Base-by-base conservation (phyloP, 179 eudicot species). In the Dionaea muscipula region DNA sequence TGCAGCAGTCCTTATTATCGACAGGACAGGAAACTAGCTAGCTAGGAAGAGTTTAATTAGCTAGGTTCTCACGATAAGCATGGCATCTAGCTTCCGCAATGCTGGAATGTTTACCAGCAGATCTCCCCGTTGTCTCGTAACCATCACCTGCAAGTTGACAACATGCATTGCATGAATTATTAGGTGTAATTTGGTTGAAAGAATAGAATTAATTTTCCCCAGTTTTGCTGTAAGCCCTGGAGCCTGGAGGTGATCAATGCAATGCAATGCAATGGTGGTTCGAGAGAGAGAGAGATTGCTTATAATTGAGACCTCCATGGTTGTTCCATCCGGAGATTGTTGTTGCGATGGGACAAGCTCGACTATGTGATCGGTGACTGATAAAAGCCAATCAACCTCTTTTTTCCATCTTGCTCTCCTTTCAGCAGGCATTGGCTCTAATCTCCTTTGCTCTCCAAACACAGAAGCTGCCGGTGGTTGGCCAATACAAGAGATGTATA, bases 351-450 rank as follows among this genome's bases (percentile, higher is more conserved):
- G 86, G 53, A 81, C 81, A 47, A 89, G 82, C 62, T 89, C 95
- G 46, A 89, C 97, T 47, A 89, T 89, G 79, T 86, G 64, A 69
- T 89, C 95, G 24, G 95, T 79, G 17, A 89, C 97, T 25, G 97
- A 86, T 56, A 89, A 55, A 31, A 89, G 86, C 97, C 95, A 89
- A 20, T 72, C 78, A 8, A 82, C 68, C 67, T 89, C 97, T 53
- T 74, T 89, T 63, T 62, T 81, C 97, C 97, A 89, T 59, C 81
- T 89, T n/a, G 62, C 71, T 67, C 78, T 86, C 58, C 75, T 77
- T 2, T 83, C 95, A 33, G 69, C 21, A 2, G 82, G 28, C 86
- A 89, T 81, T 10, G 97, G 94, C 59, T 81, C 95, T 44, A 89
- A 53, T 64, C 64, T 79, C 64, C 59, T 71, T 56, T 78, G 78